These are phyloP conservation scores for Tetrahymena malaccensis DNA, from an alignment of 73 alveolate genomes.

Conservation along the genomic window DNA sequence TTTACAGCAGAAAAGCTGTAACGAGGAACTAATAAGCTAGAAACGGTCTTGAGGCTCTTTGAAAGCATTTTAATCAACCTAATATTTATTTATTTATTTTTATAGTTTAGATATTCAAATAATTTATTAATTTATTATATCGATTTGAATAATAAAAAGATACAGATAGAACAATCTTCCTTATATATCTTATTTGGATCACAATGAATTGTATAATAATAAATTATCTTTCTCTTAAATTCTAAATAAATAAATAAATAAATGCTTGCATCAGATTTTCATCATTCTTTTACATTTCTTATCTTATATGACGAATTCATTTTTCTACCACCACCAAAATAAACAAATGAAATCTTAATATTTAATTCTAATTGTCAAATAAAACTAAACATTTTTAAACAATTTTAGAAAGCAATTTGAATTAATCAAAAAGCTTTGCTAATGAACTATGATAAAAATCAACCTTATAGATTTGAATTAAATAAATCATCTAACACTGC, in stretches of 20 bases:
- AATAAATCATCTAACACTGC: too few species aligned
- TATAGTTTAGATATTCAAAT: neutral
- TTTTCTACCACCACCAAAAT: neutral
- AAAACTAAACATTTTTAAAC: too few species aligned
- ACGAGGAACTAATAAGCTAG: neutral
- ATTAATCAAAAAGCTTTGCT: too few species aligned
- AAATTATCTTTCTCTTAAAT: neutral
- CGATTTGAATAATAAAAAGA: neutral
- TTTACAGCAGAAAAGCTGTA: neutral
- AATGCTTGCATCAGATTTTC: neutral
- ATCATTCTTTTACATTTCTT: neutral
- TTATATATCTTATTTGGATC: neutral
- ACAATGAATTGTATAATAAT: neutral
- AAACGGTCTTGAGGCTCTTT: neutral
- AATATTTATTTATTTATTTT: neutral
- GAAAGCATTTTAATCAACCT: neutral
- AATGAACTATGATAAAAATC: too few species aligned
- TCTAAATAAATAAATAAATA: too few species aligned
- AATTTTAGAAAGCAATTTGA: too few species aligned
- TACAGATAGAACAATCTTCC: neutral
- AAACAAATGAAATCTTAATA: neutral
- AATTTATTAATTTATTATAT: neutral
- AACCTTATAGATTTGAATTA: too few species aligned
- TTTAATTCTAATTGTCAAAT: neutral
- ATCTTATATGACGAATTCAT: neutral